Percentiles rank a stretch among this genome's conserved stretches.
These are phyloP conservation scores for Globisporangium takayamanum DNA, from an alignment of 352 stramenopile genomes.

Conservation along the genomic window DNA sequence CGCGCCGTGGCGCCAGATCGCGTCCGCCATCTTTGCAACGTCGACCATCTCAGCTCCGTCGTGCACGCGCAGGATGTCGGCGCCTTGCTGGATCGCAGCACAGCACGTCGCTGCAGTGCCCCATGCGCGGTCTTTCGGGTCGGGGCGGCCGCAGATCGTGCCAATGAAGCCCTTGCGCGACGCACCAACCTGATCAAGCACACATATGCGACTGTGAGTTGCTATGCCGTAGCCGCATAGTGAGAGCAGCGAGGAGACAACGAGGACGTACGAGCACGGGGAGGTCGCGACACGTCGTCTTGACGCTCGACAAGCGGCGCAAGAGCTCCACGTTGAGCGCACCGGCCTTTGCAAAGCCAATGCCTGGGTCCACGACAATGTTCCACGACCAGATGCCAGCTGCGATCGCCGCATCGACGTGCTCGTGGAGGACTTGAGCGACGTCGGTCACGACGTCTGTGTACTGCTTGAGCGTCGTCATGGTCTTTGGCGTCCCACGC, in stretches of 20 bases:
- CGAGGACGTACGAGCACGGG: slow-evolving; percentile 39
- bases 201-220: not conserved
- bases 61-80: slow-evolving; percentile 94
- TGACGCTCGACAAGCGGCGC: slow-evolving; percentile 58
- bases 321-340: slow-evolving; percentile 91
- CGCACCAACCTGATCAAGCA: slow-evolving; percentile 65
- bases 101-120: slow-evolving; percentile 91
- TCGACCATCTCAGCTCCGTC: slow-evolving; percentile 91
- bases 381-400: slow-evolving; percentile 92
- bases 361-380: slow-evolving; percentile 94
- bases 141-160: slow-evolving; percentile 80
- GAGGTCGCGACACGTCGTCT: slow-evolving; percentile 34
- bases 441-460: slow-evolving; percentile 89
- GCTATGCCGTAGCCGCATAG: no score
- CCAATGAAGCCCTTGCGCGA: slow-evolving; percentile 98
- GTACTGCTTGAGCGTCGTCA: slow-evolving; percentile 90
- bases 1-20: slow-evolving; percentile 58
- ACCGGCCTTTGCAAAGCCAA: slow-evolving; percentile 96
- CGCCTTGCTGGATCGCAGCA: slow-evolving; percentile 62
- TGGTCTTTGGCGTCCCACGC: slow-evolving; percentile 94
- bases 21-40: slow-evolving; percentile 87
- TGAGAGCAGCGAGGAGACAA: not conserved
- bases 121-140: slow-evolving; percentile 88
- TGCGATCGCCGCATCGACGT: slow-evolving; percentile 63
- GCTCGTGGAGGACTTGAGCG: slow-evolving; percentile 59